Conservation (phyloP, 257 asterid species). For the Petunia axillaris region DNA sequence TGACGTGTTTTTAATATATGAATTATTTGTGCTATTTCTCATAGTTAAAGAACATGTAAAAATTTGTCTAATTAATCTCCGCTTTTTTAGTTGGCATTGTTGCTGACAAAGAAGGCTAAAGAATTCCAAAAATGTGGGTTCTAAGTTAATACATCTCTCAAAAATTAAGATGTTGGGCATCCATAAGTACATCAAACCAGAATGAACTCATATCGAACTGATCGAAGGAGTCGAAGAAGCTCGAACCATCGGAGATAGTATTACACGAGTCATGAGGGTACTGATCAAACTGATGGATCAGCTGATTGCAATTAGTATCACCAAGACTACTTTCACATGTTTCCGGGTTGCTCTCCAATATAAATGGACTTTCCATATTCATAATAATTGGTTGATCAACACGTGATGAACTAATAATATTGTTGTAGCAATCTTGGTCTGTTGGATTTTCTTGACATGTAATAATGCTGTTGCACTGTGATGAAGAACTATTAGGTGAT, state of each 20-base stretch:
- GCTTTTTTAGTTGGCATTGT: neutral
- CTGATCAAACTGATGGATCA: neutral
- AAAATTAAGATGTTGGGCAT: neutral
- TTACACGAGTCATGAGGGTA: neutral
- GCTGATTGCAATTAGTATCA: neutral
- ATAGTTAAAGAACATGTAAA: no score
- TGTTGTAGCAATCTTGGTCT: neutral
- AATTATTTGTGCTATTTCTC: no score
- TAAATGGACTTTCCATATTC: neutral
- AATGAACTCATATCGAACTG: neutral
- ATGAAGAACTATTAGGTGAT: neutral
- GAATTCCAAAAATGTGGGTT: neutral
- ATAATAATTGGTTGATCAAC: neutral
- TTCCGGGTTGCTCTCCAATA: constrained; percentile 2
- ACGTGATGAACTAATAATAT: no score
- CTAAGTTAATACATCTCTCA: neutral
- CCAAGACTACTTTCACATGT: no score
- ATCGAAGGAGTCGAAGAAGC: neutral
- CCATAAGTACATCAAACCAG: neutral
- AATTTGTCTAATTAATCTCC: no score
- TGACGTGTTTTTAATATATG: no score
- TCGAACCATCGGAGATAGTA: neutral
- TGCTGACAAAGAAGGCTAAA: neutral
- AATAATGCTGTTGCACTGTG: neutral
- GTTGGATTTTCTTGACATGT: neutral